phyloP scores from a whole-genome alignment of 805 yeast species.

The Myxozyma neotropica region DNA sequence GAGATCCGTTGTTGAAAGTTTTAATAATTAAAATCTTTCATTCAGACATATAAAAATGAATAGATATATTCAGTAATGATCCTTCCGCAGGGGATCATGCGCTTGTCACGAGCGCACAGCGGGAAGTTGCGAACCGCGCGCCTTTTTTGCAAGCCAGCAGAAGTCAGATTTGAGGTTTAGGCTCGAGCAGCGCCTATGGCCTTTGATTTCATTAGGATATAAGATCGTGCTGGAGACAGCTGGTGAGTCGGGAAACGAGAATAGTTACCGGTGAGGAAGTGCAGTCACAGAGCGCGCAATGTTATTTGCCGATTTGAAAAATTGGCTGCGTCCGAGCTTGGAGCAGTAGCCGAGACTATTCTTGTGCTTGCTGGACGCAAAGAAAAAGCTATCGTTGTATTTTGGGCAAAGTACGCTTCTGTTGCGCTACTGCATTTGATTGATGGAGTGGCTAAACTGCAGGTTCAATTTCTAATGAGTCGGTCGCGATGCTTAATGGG shows the following conservation, averaged over 20 bases:
- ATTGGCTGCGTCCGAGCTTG: neutral
- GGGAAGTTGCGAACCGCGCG: too few species aligned
- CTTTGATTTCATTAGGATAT: neutral
- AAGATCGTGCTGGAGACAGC: neutral
- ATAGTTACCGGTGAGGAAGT: neutral
- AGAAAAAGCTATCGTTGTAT: neutral
- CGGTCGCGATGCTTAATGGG: conserved; percentile 7
- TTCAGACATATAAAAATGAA: too few species aligned
- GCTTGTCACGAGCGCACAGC: too few species aligned
- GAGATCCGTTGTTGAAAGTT: conserved; percentile 50
- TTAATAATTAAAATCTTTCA: conserved; percentile 38
- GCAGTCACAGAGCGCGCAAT: conserved; percentile 3
- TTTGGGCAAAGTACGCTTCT: conserved; percentile 4
- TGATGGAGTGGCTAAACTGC: neutral
- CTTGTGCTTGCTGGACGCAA: neutral
- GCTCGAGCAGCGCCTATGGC: neutral
- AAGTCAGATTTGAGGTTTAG: neutral
- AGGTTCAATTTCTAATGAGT: conserved; percentile 3
- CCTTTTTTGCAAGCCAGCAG: too few species aligned
- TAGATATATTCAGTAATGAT: too few species aligned
- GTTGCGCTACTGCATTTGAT: neutral
- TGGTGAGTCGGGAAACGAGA: neutral
- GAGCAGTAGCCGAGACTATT: neutral
- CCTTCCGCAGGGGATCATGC: too few species aligned
- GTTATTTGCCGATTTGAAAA: neutral